Conservation (phyloP, 176 grass and related monocot genomes). For the Carex kokanica region DNA sequence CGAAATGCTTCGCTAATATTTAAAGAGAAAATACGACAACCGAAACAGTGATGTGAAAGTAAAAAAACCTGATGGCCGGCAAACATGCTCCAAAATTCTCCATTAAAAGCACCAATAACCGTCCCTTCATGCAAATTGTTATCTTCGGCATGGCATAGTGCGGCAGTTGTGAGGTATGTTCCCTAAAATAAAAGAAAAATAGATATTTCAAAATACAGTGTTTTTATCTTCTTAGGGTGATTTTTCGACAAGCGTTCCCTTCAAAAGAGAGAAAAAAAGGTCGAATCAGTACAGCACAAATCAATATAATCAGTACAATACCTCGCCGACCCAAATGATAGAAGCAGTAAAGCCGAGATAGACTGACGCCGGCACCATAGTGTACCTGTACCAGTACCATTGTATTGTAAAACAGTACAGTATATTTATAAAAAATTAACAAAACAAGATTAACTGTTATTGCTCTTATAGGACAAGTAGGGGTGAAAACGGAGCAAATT, state of each 20-base stretch:
- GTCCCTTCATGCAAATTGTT: slow-evolving; percentile 68
- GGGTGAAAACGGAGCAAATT: too few species aligned
- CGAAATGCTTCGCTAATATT: neutral
- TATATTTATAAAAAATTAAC: too few species aligned
- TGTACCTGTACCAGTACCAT: slow-evolving; percentile 48
- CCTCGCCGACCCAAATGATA: slow-evolving; percentile 96
- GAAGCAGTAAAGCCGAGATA: slow-evolving; percentile 94
- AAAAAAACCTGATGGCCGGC: slow-evolving; percentile 72
- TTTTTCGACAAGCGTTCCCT: too few species aligned
- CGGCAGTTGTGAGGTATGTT: slow-evolving; percentile 85
- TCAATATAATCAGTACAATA: slow-evolving; percentile 4
- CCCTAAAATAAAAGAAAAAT: slow-evolving; percentile 37
- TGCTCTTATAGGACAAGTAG: too few species aligned
- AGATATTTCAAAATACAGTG: neutral
- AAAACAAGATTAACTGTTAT: too few species aligned
- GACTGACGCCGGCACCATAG: slow-evolving; percentile 82
- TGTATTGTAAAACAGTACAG: neutral
- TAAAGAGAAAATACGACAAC: slow-evolving; percentile 12
- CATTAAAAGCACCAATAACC: slow-evolving; percentile 82
- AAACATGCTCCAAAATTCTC: slow-evolving; percentile 97
- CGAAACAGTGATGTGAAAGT: slow-evolving; percentile 5
- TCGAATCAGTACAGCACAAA: too few species aligned
- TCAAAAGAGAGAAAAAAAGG: too few species aligned
- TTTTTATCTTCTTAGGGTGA: too few species aligned
- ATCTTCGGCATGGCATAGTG: slow-evolving; percentile 75